Base-by-base conservation (phyloP, 2,329 filamentous ascomycete species). In the Claviceps africana region DNA sequence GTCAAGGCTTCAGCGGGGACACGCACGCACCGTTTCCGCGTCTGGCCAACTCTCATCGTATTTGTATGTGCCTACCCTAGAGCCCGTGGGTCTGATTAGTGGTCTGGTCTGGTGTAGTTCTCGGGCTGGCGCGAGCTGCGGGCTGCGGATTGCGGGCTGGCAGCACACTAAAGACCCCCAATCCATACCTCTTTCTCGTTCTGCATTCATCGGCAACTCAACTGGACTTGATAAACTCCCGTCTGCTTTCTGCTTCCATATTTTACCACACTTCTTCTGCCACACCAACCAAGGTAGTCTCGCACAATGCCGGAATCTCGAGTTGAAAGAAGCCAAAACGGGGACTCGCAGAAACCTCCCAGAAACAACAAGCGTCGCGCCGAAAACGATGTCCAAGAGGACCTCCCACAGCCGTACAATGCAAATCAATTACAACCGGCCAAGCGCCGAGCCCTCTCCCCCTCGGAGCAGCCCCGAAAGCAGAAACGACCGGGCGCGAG, bases 401-500 rank as follows among this genome's bases (percentile, higher is more conserved):
- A 72, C 40, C 71, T 79, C 5, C 78, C 78, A 9, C 77, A 81
- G 56, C 77, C 78, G 5, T 82, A 81, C 67, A 77, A 81, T 57
- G 78, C 78, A 22, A 76, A 74, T 57, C 72, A 71, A 43, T 72
- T 82, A 22, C 76, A 79, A 56, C 72, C 77, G 1, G 76, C 77
- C 28, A 81, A 81, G 64, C 77, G 79, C 60, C 76, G 77, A 48
- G 73, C 74, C 54, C 64, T 77, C 17, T 81, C 78, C 1, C 68
- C 72, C 37, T 79, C 78, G 1, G 73, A 75, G 9, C 66, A 72
- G 40, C 79, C 80, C 10, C 80, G 83, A 49, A 85, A 82, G 64
- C 76, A 77, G 52, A 88, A 88, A 66, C 78, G 83, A 5, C 85
- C 84, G 1, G 81, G 81, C 4, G 76, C 79, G 54, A 76, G 81